Evolutionary conservation across 495 filamentous ascomycete genomes (phyloP).

Genomic region (Hypomontagnella submonticulosa): DNA sequence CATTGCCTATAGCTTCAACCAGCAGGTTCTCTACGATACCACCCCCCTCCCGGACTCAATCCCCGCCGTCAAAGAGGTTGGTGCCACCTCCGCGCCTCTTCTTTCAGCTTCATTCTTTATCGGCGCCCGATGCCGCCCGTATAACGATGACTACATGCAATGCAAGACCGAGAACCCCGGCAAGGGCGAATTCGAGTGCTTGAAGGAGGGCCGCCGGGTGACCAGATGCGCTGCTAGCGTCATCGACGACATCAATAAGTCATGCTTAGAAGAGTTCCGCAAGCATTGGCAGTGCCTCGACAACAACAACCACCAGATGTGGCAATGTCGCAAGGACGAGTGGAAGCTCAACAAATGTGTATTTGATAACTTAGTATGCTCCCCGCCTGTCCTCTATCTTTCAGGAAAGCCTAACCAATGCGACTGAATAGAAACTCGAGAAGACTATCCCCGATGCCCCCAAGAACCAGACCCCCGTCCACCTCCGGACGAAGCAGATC

Average conservation of each 20-base stretch:
- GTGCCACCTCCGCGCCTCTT: conserved; percentile 89
- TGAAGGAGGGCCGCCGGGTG: conserved; percentile 95
- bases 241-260: conserved; percentile 96
- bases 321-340: conserved; percentile 85
- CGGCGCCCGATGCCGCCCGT: conserved; percentile 90
- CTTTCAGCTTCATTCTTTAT: conserved; percentile 96
- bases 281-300: conserved; percentile 95
- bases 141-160: conserved; percentile 99
- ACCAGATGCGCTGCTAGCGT: conserved; percentile 96
- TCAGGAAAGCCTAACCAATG: conserved; percentile 22
- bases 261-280: conserved; percentile 90
- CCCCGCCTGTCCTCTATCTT: not conserved
- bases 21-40: conserved; percentile 91
- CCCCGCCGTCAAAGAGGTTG: conserved; percentile 90
- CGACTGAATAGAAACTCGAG: conserved; percentile 75
- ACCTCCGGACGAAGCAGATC: conserved; percentile 81
- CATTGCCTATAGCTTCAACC: conserved; percentile 79
- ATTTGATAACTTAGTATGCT: conserved; percentile 89
- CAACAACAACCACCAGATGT: conserved; percentile 95
- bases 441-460: conserved; percentile 90
- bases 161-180: conserved; percentile 94
- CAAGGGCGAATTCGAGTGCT: conserved; percentile 89
- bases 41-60: conserved; percentile 93
- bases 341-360: conserved; percentile 91
- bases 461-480: conserved; percentile 79